Base-by-base conservation (phyloP, 305 asterid genomes). In the Fraxinus latifolia region DNA sequence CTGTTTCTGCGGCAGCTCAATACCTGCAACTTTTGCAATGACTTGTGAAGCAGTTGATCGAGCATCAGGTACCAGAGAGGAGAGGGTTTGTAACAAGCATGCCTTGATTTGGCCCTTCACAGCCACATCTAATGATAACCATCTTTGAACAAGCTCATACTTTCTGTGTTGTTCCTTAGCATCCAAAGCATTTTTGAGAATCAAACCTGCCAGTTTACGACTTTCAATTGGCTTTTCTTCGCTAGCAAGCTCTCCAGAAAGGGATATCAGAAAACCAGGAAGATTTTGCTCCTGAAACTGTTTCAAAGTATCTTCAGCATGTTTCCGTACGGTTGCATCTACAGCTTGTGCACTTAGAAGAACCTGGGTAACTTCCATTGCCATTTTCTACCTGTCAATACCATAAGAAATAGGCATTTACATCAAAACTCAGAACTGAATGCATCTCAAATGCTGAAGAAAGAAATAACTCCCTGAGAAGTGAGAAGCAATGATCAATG, bases 201-300 rank as follows among this genome's bases (percentile, higher is more conserved):
- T 79, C 87, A 93, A 78, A 27, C 98, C 98, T 19, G 98, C 97
- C 76, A 94, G 86, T 84, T 86, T 90, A 79, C 98, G 98, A 81
- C 94, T 89, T 58, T 91, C 97, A 53, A 90, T 89, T 12, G 98
- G 98, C 84, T 94, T 94, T 77, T 90, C 97, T 81, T 94, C 94
- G 80, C 71, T 90, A 27, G 94, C 86, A 82, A 94, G 95, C 88
- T 94, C 98, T n/a, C 88, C 92, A 4, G 97, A 94, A 53, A 94
- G 89, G 32, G 98, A 94, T 55, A 93, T 74, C 84, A 94, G 81
- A 83, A 93, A 94, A 53, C 81, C 86, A 7, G 98, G 90, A 73
- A 91, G 91, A 68, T 94, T 94, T 87, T 93, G 97, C 86, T 93
- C 98, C 89, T 90, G 97, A 85, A 94, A 89, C 84, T 93, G 97